Evolutionary conservation across 306 rosid genomes (phyloP), one percentile per base, ranked within the genome.

Genomic region (Gynostemma pentaphyllum): DNA sequence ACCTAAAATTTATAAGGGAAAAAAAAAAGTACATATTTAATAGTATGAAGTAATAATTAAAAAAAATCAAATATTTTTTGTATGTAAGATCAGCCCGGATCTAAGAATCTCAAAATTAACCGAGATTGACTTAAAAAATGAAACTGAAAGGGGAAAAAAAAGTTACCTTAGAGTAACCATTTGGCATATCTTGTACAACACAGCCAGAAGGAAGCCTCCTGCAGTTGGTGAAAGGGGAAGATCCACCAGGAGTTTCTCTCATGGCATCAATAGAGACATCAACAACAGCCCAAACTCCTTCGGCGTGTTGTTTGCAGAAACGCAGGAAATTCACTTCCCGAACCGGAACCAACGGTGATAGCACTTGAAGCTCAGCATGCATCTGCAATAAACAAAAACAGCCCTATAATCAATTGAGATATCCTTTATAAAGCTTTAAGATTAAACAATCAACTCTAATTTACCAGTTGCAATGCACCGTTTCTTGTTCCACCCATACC

Each of bases 201-300:
- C 97, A 94, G 4, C 99, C 99, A 70, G 99, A 94, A 68, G 99
- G 99, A 61, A 86, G 97, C 78, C 90, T 84, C 72, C 99, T 73
- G 29, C 86, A 81, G 80, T 80, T 86, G 16, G 65, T 11, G 70
- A 82, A 91, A 14, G 82, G 23, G 27, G 70, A 53, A 0, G 89
- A 74, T 13, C 80, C 71, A 0, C 64, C 21, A 45, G 96, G 82
- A 34, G 70, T 4, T 49, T 59, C 69, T 21, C 88, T 45, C 64
- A 88, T 71, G 62, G 74, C 48, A 26, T 88, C 99, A 0, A 94
- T 60, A 1, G 97, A 86, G 7, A 94, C 85, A 41, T 94, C 99
- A 0, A 94, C 99, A 46, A 88, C 97, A 24, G 95, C 99, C 99
- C 99, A 92, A 2, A 92, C 84, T 0, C 96, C 98, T 69, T 92